Percentiles rank a stretch among this genome's conserved stretches.
phyloP scores from a whole-genome alignment of 805 yeast species.

The Sugiyamaella lignohabitans region DNA sequence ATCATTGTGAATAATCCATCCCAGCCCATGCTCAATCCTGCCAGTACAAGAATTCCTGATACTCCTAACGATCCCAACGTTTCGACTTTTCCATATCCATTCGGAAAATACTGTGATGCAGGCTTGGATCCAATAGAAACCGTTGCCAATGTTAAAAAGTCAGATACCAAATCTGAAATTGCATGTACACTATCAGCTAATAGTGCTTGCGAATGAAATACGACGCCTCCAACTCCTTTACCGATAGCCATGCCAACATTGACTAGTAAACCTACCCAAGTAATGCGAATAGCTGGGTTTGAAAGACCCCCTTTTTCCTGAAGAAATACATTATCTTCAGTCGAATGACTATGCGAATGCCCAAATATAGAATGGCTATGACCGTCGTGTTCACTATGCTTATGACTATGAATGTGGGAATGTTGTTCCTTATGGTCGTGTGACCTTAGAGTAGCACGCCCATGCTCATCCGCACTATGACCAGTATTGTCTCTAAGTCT shows the following conservation, averaged over 20 bases:
- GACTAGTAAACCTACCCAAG: slow-evolving; percentile 82
- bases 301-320: slow-evolving; percentile 33
- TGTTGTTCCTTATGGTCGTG: background rate
- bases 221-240: slow-evolving; percentile 83
- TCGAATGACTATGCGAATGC: slow-evolving; percentile 21
- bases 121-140: slow-evolving; percentile 65
- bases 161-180: slow-evolving; percentile 81
- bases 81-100: slow-evolving; percentile 90
- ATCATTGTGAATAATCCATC: slow-evolving; percentile 45
- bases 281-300: slow-evolving; percentile 86
- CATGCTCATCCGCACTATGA: no score
- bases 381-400: slow-evolving; percentile 5
- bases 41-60: slow-evolving; percentile 71
- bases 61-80: slow-evolving; percentile 88
- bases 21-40: slow-evolving; percentile 92
- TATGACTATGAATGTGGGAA: slow-evolving; percentile 6
- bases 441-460: no score
- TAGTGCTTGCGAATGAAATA: slow-evolving; percentile 90
- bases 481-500: no score
- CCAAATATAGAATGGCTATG: slow-evolving; percentile 14
- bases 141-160: slow-evolving; percentile 80
- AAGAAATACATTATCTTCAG: slow-evolving; percentile 19
- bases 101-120: slow-evolving; percentile 59
- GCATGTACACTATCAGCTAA: slow-evolving; percentile 95
- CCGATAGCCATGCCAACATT: slow-evolving; percentile 82